These are phyloP conservation scores for Mortierella sp. DNA, from an alignment of 371 early-diverging fungal genomes.

Conservation along the genomic window DNA sequence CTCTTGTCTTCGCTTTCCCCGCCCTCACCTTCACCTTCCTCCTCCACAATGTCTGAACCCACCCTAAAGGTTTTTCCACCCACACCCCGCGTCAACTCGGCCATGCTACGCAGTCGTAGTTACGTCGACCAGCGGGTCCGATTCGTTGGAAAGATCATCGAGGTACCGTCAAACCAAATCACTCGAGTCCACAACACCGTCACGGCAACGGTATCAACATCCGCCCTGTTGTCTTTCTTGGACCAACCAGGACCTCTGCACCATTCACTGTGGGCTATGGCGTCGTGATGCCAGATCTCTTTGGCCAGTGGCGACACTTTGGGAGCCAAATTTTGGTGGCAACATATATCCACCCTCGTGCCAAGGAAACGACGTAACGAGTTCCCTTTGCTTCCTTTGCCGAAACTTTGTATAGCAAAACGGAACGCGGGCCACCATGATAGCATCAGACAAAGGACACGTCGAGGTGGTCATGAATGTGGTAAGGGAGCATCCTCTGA, in stretches of 20 bases:
- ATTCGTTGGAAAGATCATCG: constrained; percentile 40
- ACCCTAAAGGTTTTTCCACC: constrained; percentile 10
- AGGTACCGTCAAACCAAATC: constrained; percentile 27
- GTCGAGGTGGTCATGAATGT: constrained; percentile 29
- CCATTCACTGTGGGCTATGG: background rate
- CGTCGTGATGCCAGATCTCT: background rate
- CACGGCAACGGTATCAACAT: too few relatives aligned
- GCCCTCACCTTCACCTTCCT: background rate
- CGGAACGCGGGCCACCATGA: constrained; percentile 14
- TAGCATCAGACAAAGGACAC: constrained; percentile 38
- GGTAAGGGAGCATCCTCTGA: constrained; percentile 1
- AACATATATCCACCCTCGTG: background rate
- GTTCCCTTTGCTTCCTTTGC: too few relatives aligned
- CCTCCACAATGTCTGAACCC: background rate
- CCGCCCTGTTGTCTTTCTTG: too few relatives aligned
- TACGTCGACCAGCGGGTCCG: constrained; percentile 27
- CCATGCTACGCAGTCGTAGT: constrained; percentile 19
- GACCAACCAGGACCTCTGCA: background rate
- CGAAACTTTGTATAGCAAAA: constrained; percentile 24
- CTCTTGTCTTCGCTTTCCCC: background rate
- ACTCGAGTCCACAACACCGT: too few relatives aligned
- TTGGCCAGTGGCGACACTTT: too few relatives aligned
- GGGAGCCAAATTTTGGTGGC: constrained; percentile 11
- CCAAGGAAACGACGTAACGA: too few relatives aligned
- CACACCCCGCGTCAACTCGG: constrained; percentile 45